Conservation (phyloP, 306 rosid species). For the Hylodesmum podocarpum region DNA sequence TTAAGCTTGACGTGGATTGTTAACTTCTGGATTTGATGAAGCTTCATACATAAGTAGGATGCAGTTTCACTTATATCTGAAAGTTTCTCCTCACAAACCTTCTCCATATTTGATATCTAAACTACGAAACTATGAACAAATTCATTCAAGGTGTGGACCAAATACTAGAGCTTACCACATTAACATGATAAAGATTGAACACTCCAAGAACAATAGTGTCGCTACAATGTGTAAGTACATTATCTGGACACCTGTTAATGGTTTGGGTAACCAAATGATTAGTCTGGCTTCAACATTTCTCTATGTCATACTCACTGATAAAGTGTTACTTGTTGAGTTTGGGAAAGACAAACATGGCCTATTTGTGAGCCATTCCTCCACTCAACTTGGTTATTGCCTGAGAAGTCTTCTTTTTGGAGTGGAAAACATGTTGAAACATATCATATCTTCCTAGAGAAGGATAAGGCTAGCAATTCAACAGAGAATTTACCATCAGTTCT, state of each 20-base stretch:
- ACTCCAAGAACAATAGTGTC: conserved; percentile 14
- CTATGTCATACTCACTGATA: conserved; percentile 51
- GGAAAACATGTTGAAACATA: conserved; percentile 35
- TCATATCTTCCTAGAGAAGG: conserved; percentile 43
- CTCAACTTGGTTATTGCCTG: conserved; percentile 59
- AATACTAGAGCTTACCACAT: conserved; percentile 33
- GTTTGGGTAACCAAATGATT: conserved; percentile 65
- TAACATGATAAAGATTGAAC: conserved; percentile 31
- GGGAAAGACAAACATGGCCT: conserved; percentile 46
- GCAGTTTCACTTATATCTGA: conserved; percentile 46
- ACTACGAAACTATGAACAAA: conserved; percentile 56
- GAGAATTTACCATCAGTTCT: conserved; percentile 36
- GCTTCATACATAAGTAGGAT: conserved; percentile 53
- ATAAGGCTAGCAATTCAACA: conserved; percentile 3
- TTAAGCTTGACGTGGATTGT: conserved; percentile 35
- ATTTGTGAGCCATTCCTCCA: conserved; percentile 64
- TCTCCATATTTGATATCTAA: conserved; percentile 55
- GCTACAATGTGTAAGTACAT: conserved; percentile 47
- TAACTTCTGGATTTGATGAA: conserved; percentile 51
- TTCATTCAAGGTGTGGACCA: conserved; percentile 56
- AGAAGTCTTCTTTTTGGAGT: conserved; percentile 40
- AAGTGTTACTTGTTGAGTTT: conserved; percentile 53
- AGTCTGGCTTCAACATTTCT: conserved; percentile 57
- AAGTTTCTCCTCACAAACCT: conserved; percentile 43
- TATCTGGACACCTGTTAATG: conserved; percentile 48